A percentile compares a stretch with the other conserved stretches of the same genome.
Evolutionary conservation across 768 basidiomycete genomes (phyloP).

Genomic region (Naganishia kalamii): DNA sequence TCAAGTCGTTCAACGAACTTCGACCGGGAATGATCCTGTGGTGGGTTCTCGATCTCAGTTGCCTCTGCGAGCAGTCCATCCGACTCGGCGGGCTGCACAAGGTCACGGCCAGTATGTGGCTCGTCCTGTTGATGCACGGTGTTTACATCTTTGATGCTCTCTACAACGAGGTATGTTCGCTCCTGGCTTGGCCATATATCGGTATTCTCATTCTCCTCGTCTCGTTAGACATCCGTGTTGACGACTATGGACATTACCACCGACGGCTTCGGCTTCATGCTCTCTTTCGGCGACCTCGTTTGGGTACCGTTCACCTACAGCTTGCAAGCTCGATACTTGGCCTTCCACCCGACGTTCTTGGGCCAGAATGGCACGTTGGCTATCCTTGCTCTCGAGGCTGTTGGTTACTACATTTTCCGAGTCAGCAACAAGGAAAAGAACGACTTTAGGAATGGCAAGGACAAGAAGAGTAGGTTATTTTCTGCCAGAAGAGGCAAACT

Average conservation of each 20-base stretch:
- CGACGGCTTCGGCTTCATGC: conserved; percentile 99
- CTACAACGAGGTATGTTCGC: conserved; percentile 71
- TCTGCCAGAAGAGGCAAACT: not conserved
- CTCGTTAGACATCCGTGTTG: conserved; percentile 67
- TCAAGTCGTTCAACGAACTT: conserved; percentile 76
- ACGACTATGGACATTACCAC: conserved; percentile 97
- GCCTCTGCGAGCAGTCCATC: conserved; percentile 82
- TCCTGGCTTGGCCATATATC: not conserved
- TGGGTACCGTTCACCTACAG: conserved; percentile 95
- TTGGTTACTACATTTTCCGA: conserved; percentile 89
- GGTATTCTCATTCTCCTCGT: not conserved
- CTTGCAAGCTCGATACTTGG: conserved; percentile 89
- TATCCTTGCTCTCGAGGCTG: conserved; percentile 60
- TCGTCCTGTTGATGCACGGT: conserved; percentile 75
- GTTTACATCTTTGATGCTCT: conserved; percentile 80
- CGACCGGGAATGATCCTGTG: conserved; percentile 87
- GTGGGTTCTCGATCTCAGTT: conserved; percentile 80
- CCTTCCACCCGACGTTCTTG: conserved; percentile 76
- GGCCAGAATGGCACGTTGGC: conserved; percentile 56
- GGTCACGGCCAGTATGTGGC: conserved; percentile 81
- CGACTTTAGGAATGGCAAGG: conserved; percentile 83
- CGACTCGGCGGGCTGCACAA: conserved; percentile 49
- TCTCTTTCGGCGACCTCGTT: conserved; percentile 78
- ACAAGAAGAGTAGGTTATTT: conserved; percentile 71
- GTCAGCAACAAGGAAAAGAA: conserved; percentile 87